Evolutionary conservation across 23 red algal genomes (phyloP).

Genomic region (Porphyridium purpureum): DNA sequence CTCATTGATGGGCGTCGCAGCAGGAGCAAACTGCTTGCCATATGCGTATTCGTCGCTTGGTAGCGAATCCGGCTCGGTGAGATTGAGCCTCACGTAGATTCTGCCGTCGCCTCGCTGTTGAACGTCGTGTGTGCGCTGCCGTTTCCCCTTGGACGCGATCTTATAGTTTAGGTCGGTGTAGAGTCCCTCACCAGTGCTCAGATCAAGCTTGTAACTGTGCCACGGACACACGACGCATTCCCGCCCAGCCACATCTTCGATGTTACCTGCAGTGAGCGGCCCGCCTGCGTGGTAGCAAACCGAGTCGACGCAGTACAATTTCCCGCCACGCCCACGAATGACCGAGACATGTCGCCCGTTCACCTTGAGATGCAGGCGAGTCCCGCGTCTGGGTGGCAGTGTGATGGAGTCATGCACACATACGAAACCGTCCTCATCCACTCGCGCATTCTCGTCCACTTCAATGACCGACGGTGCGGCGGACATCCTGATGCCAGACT

Average conservation of each 20-base stretch:
- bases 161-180: conserved; percentile 19
- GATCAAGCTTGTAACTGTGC: conserved; percentile 35
- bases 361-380: too few species aligned
- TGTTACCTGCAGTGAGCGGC: conserved; percentile 15
- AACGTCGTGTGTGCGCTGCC: conserved; percentile 35
- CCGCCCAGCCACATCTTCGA: conserved; percentile 8
- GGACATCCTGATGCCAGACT: too few species aligned
- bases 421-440: too few species aligned
- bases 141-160: conserved; percentile 15
- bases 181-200: conserved; percentile 32
- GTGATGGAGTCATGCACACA: too few species aligned
- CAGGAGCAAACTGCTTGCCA: too few species aligned
- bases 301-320: conserved; percentile 9
- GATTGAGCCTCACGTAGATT: too few species aligned
- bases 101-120: conserved; percentile 2
- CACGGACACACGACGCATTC: conserved; percentile 41
- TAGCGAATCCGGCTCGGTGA: too few species aligned
- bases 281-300: conserved; percentile 61
- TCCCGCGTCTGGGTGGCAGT: too few species aligned
- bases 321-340: conserved; percentile 1
- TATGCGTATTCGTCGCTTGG: too few species aligned
- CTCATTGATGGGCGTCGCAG: too few species aligned
- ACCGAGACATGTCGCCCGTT: conserved; percentile 11
- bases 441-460: too few species aligned
- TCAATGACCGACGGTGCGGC: too few species aligned